Conservation (phyloP, 768 basidiomycete genomes). For the Tubosaeta sp. region DNA sequence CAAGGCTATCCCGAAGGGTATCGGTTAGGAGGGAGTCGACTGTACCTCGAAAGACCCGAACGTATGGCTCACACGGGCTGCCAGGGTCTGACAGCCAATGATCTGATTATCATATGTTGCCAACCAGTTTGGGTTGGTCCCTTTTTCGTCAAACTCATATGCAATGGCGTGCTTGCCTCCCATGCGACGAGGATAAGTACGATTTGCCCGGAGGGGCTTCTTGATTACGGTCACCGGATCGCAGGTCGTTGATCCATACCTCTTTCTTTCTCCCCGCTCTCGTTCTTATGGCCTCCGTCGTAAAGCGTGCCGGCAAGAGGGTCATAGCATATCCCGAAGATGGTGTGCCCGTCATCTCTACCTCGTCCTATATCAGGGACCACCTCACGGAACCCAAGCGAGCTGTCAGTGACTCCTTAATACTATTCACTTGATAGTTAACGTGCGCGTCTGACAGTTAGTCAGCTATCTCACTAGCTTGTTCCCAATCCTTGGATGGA, state of each 20-base stretch:
- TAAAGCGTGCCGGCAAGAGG: slow-evolving; percentile 52
- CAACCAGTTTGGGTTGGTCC: background rate
- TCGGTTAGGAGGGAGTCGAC: too few relatives aligned
- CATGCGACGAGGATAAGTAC: slow-evolving; percentile 8
- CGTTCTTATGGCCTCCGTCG: slow-evolving; percentile 34
- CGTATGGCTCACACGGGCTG: background rate
- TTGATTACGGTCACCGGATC: background rate
- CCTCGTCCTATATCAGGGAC: slow-evolving; percentile 46
- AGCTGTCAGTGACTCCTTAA: slow-evolving; percentile 38
- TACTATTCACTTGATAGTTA: background rate
- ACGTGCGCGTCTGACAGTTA: slow-evolving; percentile 35
- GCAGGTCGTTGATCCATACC: background rate
- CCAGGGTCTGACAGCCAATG: background rate
- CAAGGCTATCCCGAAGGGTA: too few relatives aligned
- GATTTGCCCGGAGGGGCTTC: background rate
- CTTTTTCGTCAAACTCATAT: background rate
- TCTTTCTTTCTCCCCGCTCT: background rate
- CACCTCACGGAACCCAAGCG: slow-evolving; percentile 43
- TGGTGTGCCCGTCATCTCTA: slow-evolving; percentile 54
- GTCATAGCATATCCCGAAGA: slow-evolving; percentile 60
- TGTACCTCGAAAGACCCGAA: too few relatives aligned
- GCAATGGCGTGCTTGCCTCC: slow-evolving; percentile 21
- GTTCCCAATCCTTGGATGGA: slow-evolving; percentile 87
- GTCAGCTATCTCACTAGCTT: slow-evolving; percentile 62
- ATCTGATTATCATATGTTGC: background rate